Base-by-base conservation (phyloP, 306 rosid species). In the Rosa lucieae region DNA sequence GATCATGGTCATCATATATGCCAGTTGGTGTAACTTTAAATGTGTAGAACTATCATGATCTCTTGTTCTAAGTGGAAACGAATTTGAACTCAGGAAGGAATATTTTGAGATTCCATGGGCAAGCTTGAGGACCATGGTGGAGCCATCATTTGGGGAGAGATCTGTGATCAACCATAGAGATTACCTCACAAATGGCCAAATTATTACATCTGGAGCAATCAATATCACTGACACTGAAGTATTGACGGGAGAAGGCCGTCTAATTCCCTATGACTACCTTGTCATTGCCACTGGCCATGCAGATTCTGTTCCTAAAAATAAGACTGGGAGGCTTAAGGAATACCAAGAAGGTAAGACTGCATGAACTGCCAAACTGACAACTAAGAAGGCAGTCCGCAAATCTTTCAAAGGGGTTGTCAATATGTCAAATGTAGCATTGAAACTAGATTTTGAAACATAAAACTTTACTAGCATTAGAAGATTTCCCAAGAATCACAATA, bases 61-160 rank as follows among this genome's bases (percentile, higher is more conserved):
- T 13, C 55, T 58, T 48, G 7, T 43, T 42, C 78, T 74, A 65
- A 80, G 61, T 61, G 80, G 61, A 79, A 70, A 70, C 3, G 32
- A 53, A 70, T 66, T 66, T 84, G 80, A 81, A 67, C 75, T 4
- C 87, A 92, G 97, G 88, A 94, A 92, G 87, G 98, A 94, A 35
- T 89, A 92, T 84, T 92, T 87, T 86, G 97, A 92, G 89, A 94
- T 92, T 67, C 78, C 98, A 63, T 94, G 93, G 89, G 97, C 92
- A 43, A 72, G 79, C 74, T 87, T 90, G 86, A 92, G 98, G 84
- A 76, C 96, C 63, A 90, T 83, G 93, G 98, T 90, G 81, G 96
- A 92, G 79, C 97, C 97, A 47, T 70, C 91, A 42, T 88, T 89
- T 82, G 96, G 86, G 0, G 90, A 87, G 77, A 86, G 93, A 78